Conservation (phyloP, 2,329 filamentous ascomycete species). For the Chaetoscypha palmicola region DNA sequence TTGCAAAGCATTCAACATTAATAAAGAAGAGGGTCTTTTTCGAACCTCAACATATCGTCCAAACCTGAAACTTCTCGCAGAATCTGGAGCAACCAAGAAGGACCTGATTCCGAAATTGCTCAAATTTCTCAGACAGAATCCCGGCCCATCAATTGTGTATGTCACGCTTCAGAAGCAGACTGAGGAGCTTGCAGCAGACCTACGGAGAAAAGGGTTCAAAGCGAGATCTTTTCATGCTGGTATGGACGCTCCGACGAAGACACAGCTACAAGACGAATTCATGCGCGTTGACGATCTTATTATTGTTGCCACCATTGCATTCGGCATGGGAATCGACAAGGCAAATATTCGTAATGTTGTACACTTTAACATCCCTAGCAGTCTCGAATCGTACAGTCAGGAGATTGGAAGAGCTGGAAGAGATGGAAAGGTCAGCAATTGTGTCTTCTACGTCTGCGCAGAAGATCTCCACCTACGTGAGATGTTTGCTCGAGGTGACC, state of each 20-base stretch:
- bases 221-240: slow-evolving; percentile 45
- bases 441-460: slow-evolving; percentile 50
- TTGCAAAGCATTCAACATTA: slow-evolving; percentile 44
- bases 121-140: slow-evolving; percentile 42
- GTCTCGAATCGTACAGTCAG: slow-evolving; percentile 50
- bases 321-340: slow-evolving; percentile 56
- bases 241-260: slow-evolving; percentile 40
- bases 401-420: slow-evolving; percentile 50
- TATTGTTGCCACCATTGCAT: slow-evolving; percentile 50
- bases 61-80: slow-evolving; percentile 46
- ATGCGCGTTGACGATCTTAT: slow-evolving; percentile 41
- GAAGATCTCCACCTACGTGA: slow-evolving; percentile 53
- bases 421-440: slow-evolving; percentile 46
- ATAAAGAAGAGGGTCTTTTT: slow-evolving; percentile 42
- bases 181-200: slow-evolving; percentile 35
- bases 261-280: slow-evolving; percentile 43
- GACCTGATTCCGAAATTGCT: slow-evolving; percentile 41
- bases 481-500: slow-evolving; percentile 51
- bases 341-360: slow-evolving; percentile 44
- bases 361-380: slow-evolving; percentile 38
- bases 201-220: slow-evolving; percentile 35
- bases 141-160: slow-evolving; percentile 53
- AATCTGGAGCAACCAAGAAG: slow-evolving; percentile 35
- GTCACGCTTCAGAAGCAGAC: slow-evolving; percentile 51
- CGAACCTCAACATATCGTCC: slow-evolving; percentile 52